Percentiles rank a stretch among this genome's conserved stretches.
These are phyloP conservation scores for Dillenia suffruticosa DNA, from an alignment of 164 flowering plant genomes.

Conservation along the genomic window DNA sequence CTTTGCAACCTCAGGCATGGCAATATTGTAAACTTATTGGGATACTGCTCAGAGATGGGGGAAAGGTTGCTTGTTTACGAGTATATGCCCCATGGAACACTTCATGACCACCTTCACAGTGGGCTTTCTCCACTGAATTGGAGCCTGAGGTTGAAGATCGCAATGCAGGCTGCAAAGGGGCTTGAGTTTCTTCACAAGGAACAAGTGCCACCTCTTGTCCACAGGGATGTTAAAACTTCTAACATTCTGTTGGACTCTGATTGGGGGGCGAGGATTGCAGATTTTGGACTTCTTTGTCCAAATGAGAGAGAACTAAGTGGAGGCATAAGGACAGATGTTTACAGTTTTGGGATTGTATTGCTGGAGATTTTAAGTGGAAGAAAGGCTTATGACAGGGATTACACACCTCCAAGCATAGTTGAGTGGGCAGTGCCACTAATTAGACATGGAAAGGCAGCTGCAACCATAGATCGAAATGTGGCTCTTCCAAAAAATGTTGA, in stretches of 20 bases:
- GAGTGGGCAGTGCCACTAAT: constrained; percentile 89
- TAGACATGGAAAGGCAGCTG: constrained; percentile 67
- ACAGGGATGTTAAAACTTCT: constrained; percentile 64
- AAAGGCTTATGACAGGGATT: constrained; percentile 68
- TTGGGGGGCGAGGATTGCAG: constrained; percentile 67
- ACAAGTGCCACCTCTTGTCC: constrained; percentile 51
- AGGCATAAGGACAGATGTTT: constrained; percentile 51
- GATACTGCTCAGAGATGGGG: constrained; percentile 85
- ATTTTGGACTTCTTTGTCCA: constrained; percentile 53
- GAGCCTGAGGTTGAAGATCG: constrained; percentile 54
- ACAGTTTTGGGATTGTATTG: constrained; percentile 69
- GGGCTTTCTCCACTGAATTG: constrained; percentile 66
- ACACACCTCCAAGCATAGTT: constrained; percentile 49
- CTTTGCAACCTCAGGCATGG: constrained; percentile 71
- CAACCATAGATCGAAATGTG: constrained; percentile 52
- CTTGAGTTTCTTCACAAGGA: constrained; percentile 80
- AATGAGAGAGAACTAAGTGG: constrained; percentile 36
- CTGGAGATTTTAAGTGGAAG: constrained; percentile 84
- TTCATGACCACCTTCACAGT: constrained; percentile 74
- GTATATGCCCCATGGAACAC: constrained; percentile 78
- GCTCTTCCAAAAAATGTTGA: constrained; percentile 81
- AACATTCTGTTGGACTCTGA: constrained; percentile 75
- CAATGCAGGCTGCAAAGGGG: constrained; percentile 74
- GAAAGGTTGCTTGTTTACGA: constrained; percentile 82
- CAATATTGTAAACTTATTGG: constrained; percentile 73